These are phyloP conservation scores for Aspergillus melleus DNA, from an alignment of 2,329 filamentous ascomycete genomes.

Conservation along the genomic window DNA sequence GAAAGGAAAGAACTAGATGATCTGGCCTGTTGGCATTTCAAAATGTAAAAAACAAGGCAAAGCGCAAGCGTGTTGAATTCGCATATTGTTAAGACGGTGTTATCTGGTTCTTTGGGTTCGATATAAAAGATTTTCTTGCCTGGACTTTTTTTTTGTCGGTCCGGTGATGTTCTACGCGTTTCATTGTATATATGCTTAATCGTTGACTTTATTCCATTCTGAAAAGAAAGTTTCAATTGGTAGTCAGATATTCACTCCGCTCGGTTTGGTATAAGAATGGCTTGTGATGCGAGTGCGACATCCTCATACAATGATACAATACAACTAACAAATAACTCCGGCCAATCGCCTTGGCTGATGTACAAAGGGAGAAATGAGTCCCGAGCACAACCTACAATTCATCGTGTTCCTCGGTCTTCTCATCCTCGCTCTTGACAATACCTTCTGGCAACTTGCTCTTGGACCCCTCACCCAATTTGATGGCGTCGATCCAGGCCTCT, in stretches of 20 bases:
- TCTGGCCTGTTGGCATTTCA: neutral
- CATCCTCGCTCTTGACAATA: slow-evolving; percentile 47
- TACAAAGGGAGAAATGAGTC: neutral
- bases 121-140: slow-evolving; percentile 1
- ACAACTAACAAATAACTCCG: neutral
- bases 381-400: slow-evolving; percentile 35
- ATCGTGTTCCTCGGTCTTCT: slow-evolving; percentile 45
- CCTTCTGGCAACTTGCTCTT: slow-evolving; percentile 73
- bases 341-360: neutral
- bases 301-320: neutral
- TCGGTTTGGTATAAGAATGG: neutral
- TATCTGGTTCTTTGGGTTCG: slow-evolving; percentile 3
- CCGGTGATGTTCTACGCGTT: neutral
- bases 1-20: slow-evolving; percentile 28
- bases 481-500: slow-evolving; percentile 86
- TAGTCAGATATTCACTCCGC: neutral
- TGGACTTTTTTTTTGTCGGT: slow-evolving; percentile 6
- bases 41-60: neutral
- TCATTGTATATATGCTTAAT: slow-evolving; percentile 20
- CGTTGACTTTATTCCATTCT: neutral
- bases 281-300: neutral
- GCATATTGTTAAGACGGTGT: slow-evolving; percentile 13
- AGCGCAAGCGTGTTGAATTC: neutral
- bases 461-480: slow-evolving; percentile 80
- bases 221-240: neutral